A percentile compares a stretch with the other conserved stretches of the same genome.
These are phyloP conservation scores for Dendrothele bispora DNA, from an alignment of 768 basidiomycete species.

Conservation along the genomic window DNA sequence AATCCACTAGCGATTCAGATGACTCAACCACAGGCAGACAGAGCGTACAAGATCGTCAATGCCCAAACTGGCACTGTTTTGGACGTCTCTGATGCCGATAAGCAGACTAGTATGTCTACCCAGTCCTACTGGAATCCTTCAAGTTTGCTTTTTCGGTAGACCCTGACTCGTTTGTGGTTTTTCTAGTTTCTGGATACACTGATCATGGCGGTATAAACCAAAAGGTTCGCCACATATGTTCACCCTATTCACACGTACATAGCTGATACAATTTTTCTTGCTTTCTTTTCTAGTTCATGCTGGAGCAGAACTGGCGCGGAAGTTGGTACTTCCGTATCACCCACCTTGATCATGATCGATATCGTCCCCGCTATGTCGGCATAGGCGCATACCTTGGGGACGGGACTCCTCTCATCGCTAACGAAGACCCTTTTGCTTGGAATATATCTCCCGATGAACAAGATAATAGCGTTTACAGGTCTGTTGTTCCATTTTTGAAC, in stretches of 20 bases:
- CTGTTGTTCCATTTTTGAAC: conserved; percentile 3
- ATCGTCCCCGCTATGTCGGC: too few species aligned
- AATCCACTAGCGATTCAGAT: too few species aligned
- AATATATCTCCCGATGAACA: conserved; percentile 31
- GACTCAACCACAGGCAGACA: conserved; percentile 4
- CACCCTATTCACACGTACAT: too few species aligned
- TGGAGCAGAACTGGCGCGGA: conserved; percentile 19
- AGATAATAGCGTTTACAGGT: conserved; percentile 25
- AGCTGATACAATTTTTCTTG: neutral
- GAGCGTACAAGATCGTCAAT: conserved; percentile 35
- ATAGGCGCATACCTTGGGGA: conserved; percentile 18
- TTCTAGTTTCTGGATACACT: conserved; percentile 42
- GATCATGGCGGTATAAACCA: conserved; percentile 42
- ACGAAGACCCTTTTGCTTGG: conserved; percentile 26
- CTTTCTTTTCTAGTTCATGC: conserved; percentile 36
- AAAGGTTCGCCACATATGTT: conserved; percentile 28
- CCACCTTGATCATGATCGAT: conserved; percentile 25
- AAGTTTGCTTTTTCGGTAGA: too few species aligned
- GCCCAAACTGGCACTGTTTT: conserved; percentile 38
- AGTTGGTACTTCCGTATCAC: conserved; percentile 28
- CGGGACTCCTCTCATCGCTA: conserved; percentile 27
- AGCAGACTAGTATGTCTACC: conserved; percentile 30
- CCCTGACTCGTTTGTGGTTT: too few species aligned
- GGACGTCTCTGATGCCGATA: conserved; percentile 50
- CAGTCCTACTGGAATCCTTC: too few species aligned